These are phyloP conservation scores for Candida tibetensis DNA, from an alignment of 805 yeast species.

Conservation along the genomic window DNA sequence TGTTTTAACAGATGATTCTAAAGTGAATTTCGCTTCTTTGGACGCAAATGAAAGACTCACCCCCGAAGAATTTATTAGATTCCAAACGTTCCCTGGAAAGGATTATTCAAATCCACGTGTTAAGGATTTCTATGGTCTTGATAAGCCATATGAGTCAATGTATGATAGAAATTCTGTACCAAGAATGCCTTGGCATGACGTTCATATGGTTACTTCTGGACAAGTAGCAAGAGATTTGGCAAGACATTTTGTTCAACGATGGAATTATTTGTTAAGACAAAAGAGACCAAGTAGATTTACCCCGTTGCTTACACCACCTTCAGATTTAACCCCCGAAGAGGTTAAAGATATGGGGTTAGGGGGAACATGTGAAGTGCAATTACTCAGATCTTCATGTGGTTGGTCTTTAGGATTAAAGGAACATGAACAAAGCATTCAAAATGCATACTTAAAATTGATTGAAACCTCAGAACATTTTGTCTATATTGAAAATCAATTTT, in stretches of 20 bases:
- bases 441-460: slow-evolving; percentile 85
- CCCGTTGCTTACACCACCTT: slow-evolving; percentile 88
- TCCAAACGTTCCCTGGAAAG: slow-evolving; percentile 89
- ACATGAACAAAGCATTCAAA: slow-evolving; percentile 85
- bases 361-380: slow-evolving; percentile 91
- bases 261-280: slow-evolving; percentile 92
- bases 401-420: slow-evolving; percentile 92
- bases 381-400: slow-evolving; percentile 81
- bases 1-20: slow-evolving; percentile 73
- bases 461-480: slow-evolving; percentile 91
- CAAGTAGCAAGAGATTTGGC: slow-evolving; percentile 90
- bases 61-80: slow-evolving; percentile 42
- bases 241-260: slow-evolving; percentile 93
- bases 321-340: slow-evolving; percentile 77
- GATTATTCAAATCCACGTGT: slow-evolving; percentile 96
- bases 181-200: slow-evolving; percentile 99
- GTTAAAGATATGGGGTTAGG: slow-evolving; percentile 55
- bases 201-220: slow-evolving; percentile 93
- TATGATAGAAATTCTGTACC: slow-evolving; percentile 79
- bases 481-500: slow-evolving; percentile 94
- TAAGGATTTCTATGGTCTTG: slow-evolving; percentile 76
- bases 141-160: slow-evolving; percentile 88
- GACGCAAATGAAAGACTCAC: slow-evolving; percentile 29
- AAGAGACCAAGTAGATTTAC: slow-evolving; percentile 93
- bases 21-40: slow-evolving; percentile 30